Conservation (phyloP, 2,329 filamentous ascomycete species). For the Xylariaceae sp. region DNA sequence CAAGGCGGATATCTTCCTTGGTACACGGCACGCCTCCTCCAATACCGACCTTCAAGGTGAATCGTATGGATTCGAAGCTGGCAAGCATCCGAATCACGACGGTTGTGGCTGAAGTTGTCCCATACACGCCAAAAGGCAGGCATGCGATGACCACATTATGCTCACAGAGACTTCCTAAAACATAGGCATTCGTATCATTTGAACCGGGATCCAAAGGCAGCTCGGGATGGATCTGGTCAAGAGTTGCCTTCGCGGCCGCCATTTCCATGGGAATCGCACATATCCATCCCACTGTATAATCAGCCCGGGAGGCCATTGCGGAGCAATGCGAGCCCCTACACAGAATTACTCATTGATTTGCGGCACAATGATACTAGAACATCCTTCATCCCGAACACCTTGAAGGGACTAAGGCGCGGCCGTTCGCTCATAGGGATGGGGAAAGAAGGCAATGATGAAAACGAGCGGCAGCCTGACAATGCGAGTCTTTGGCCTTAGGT, state of each 20-base stretch:
- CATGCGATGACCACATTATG: conserved; percentile 21
- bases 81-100: conserved; percentile 29
- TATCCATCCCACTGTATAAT: conserved; percentile 22
- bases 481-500: no score
- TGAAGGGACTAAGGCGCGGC: no score
- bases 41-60: conserved; percentile 42
- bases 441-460: no score
- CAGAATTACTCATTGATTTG: no score
- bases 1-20: conserved; percentile 17
- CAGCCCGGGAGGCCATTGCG: no score
- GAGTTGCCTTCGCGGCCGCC: conserved; percentile 18
- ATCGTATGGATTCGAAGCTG: conserved; percentile 30
- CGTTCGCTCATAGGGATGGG: no score
- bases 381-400: no score
- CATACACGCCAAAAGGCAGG: conserved; percentile 24
- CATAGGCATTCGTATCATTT: conserved; percentile 13
- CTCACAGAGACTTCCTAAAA: conserved; percentile 15
- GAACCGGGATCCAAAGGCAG: conserved; percentile 5
- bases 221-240: conserved; percentile 17
- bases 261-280: conserved; percentile 19
- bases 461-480: no score
- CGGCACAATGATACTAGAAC: no score
- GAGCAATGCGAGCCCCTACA: no score
- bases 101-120: conserved; percentile 31
- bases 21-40: conserved; percentile 28